Evolutionary conservation across 2,329 filamentous ascomycete genomes (phyloP), one percentile per base, ranked within the genome.

Genomic region (Apiospora marii): DNA sequence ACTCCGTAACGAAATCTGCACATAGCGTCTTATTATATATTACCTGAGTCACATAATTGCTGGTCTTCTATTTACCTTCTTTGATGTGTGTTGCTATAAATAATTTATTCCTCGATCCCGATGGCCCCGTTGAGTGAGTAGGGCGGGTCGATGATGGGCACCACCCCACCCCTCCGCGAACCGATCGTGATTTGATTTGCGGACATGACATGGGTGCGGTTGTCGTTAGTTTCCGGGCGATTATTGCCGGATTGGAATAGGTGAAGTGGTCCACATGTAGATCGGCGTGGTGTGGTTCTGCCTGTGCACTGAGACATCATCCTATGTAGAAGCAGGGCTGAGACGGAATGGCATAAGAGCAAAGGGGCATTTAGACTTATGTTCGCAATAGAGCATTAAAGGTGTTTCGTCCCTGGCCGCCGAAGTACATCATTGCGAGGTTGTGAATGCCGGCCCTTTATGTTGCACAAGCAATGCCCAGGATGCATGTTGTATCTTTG

Each of bases 1-100:
- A 64, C 34, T 37, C 34, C 46, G 46, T 37, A 34, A 22, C 53
- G 30, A 34, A 34, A 34, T 61, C 53, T 61, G 53, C 30, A 61
- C 53, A 61, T 61, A 61, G 53, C 30, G 8, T 37, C 30, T 61
- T 61, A 61, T 61, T 61, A 61, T 61, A 37, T 37, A 61, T 61
- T 30, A 61, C 53, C 53, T 61, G 53, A 61, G 53, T 22, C 53
- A 61, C 6, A 22, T 16, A 10, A 8, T 19, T 37, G 53, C 53
- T 8, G 53, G 37, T 51, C 49, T 51, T 27, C 49, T n/a, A n/a
- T 12, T 3, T n/a, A 27, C 10, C 14, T 30, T 34, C 51, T 41
- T 64, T 75, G 51, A 58, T 58, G 14, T 27, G 5, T 61, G 53
- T 37, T 37, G 53, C 27, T 61, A 37, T 22, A 30, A 30, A 53